Conservation (phyloP, 2,329 filamentous ascomycete species). For the Teratosphaeria destructans region DNA sequence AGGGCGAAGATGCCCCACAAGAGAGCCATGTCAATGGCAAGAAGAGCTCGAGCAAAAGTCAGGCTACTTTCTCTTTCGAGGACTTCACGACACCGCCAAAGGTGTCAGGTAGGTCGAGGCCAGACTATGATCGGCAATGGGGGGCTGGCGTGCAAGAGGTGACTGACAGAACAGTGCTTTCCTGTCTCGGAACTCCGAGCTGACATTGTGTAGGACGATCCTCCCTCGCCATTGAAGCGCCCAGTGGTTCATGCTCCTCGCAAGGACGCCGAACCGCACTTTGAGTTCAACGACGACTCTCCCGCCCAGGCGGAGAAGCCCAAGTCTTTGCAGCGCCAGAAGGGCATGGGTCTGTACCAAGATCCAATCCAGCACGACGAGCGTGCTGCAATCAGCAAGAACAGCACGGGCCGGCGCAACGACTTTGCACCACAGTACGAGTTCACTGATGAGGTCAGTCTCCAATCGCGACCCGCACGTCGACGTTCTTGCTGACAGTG, state of each 20-base stretch:
- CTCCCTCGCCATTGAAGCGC: conserved; percentile 48
- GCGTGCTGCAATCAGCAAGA: conserved; percentile 25
- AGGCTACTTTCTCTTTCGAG: conserved; percentile 77
- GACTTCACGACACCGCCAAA: conserved; percentile 82
- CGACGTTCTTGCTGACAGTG: not conserved
- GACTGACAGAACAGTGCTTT: conserved; percentile 9
- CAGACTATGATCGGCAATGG: conserved; percentile 64
- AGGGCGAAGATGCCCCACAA: conserved; percentile 41
- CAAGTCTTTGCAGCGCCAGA: conserved; percentile 41
- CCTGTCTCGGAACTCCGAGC: not conserved
- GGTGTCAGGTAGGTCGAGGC: conserved; percentile 50
- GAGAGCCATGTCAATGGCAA: conserved; percentile 33
- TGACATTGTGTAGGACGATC: conserved; percentile 33
- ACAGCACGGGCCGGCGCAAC: conserved; percentile 36
- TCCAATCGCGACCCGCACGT: not conserved
- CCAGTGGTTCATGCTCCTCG: conserved; percentile 57
- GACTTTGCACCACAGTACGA: conserved; percentile 70
- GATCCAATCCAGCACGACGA: conserved; percentile 49
- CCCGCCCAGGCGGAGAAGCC: conserved; percentile 39
- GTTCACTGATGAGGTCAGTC: conserved; percentile 50
- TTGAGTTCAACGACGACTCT: conserved; percentile 69
- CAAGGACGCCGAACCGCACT: conserved; percentile 71
- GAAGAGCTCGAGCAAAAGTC: conserved; percentile 37
- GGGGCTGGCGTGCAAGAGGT: conserved; percentile 63
- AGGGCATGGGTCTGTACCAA: conserved; percentile 62